These are phyloP conservation scores for Podospora fimiseda DNA, from an alignment of 495 filamentous ascomycete species.

Conservation along the genomic window DNA sequence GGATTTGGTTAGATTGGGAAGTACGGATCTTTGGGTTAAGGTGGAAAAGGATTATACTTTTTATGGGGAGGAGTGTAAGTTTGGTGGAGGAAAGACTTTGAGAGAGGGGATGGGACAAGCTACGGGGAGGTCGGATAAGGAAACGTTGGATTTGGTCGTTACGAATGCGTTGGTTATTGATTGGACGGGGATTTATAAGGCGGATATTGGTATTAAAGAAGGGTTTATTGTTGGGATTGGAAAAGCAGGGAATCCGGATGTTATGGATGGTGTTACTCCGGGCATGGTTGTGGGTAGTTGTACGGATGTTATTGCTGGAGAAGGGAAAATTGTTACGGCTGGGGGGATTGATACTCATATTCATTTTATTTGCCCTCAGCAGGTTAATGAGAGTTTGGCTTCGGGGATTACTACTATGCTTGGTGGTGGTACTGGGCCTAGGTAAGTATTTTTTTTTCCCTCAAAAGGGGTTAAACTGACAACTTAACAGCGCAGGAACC, in stretches of 20 bases:
- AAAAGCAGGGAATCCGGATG: slow-evolving; percentile 93
- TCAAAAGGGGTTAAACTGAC: slow-evolving; percentile 8
- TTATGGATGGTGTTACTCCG: slow-evolving; percentile 82
- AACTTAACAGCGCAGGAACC: slow-evolving; percentile 64
- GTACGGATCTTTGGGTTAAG: slow-evolving; percentile 85
- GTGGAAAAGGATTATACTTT: slow-evolving; percentile 81
- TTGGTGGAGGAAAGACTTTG: slow-evolving; percentile 92
- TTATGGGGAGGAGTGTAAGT: slow-evolving; percentile 92
- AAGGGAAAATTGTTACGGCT: slow-evolving; percentile 87
- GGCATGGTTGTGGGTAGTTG: slow-evolving; percentile 80
- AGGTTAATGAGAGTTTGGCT: slow-evolving; percentile 77
- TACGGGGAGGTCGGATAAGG: slow-evolving; percentile 60
- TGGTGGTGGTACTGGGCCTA: slow-evolving; percentile 89
- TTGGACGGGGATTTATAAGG: slow-evolving; percentile 91
- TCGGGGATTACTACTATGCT: slow-evolving; percentile 90
- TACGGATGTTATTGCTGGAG: slow-evolving; percentile 93
- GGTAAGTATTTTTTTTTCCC: slow-evolving; percentile 32
- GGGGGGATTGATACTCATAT: slow-evolving; percentile 92
- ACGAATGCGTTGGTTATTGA: slow-evolving; percentile 92
- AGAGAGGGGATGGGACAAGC: slow-evolving; percentile 97
- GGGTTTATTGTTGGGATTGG: slow-evolving; percentile 87
- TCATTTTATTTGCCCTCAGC: slow-evolving; percentile 96
- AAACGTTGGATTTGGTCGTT: slow-evolving; percentile 80
- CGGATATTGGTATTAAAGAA: slow-evolving; percentile 90
- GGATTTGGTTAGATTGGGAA: slow-evolving; percentile 72